Base-by-base conservation (phyloP, 2,329 filamentous ascomycete genomes). In the Trichocomaceae sp. region DNA sequence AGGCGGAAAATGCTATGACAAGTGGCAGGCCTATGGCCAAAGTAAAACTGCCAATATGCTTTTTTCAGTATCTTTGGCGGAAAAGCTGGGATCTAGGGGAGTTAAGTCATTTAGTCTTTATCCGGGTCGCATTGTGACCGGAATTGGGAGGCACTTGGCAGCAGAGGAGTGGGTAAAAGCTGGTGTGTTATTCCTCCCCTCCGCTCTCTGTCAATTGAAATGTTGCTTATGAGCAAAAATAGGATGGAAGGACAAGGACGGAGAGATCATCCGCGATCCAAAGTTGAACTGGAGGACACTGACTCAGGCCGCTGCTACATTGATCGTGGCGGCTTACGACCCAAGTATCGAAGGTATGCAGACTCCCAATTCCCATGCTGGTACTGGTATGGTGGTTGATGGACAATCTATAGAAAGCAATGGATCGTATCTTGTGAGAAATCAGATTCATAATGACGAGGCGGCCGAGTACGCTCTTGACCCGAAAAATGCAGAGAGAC, bases 301-400 rank as follows among this genome's bases (percentile, higher is more conserved):
- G 8, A 51, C n/a, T 12, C 31, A 76, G 35, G 35, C 35, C 17
- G 49, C 37, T 9, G 49, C 37, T 31, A 51, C 49, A 17, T 33
- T 42, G 22, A 45, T 51, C 22, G 22, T 31, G 22, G 49, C 49
- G 35, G 35, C 49, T 31, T 51, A 29, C 35, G 49, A 51, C 23
- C 19, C 19, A 7, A 51, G 26, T 44, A 42, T 51, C 26, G 22
- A 41, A 42, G 49, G 49, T 51, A 45, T 39, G 37, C 22, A 15
- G 13, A 35, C 12, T 15, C 13, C 42, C 26, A 3, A 2, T n/a
- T 19, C 42, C 5, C 1, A 19, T 4, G 15, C 2, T 45, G 13
- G 19, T 3, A 35, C 31, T 35, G 15, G 31, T 15, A 35, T 15
- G 9, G 47, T 4, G 19, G 0, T 22, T 49, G 29, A 49, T 9